Conservation (phyloP, 768 basidiomycete species). For the Pleurotus citrinopileatus region DNA sequence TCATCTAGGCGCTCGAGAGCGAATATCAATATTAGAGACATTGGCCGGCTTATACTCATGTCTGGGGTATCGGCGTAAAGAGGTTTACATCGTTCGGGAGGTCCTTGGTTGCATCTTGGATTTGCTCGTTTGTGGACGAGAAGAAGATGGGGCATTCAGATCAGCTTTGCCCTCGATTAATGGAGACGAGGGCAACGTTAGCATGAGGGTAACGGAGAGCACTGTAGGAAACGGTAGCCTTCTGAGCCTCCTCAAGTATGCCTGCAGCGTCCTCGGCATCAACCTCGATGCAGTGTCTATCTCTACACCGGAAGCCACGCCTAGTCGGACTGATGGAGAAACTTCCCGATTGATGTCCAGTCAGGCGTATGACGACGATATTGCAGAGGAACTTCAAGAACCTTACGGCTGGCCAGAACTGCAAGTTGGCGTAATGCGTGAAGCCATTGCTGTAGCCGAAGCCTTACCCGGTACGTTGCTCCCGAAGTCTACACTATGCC, state of each 20-base stretch:
- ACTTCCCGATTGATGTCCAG: neutral
- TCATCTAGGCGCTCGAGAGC: slow-evolving; percentile 73
- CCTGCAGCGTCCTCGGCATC: slow-evolving; percentile 80
- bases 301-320: neutral
- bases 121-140: slow-evolving; percentile 80
- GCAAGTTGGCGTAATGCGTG: slow-evolving; percentile 90
- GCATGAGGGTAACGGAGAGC: slow-evolving; percentile 70
- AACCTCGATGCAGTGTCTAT: slow-evolving; percentile 68
- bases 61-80: slow-evolving; percentile 84
- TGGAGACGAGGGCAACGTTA: slow-evolving; percentile 51
- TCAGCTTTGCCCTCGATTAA: slow-evolving; percentile 37
- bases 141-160: slow-evolving; percentile 58
- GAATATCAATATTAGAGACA: slow-evolving; percentile 66
- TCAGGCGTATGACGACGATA: slow-evolving; percentile 35
- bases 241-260: slow-evolving; percentile 67
- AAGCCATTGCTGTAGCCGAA: slow-evolving; percentile 89
- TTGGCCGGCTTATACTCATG: slow-evolving; percentile 76
- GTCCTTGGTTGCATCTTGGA: slow-evolving; percentile 83
- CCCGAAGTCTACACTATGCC: neutral
- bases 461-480: slow-evolving; percentile 73
- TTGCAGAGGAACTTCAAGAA: slow-evolving; percentile 39
- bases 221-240: slow-evolving; percentile 80
- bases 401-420: slow-evolving; percentile 92
- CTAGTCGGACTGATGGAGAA: neutral
- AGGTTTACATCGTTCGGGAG: slow-evolving; percentile 83